Base-by-base conservation (phyloP, 2,329 filamentous ascomycete species). In the Endoconidiophora laricicola region DNA sequence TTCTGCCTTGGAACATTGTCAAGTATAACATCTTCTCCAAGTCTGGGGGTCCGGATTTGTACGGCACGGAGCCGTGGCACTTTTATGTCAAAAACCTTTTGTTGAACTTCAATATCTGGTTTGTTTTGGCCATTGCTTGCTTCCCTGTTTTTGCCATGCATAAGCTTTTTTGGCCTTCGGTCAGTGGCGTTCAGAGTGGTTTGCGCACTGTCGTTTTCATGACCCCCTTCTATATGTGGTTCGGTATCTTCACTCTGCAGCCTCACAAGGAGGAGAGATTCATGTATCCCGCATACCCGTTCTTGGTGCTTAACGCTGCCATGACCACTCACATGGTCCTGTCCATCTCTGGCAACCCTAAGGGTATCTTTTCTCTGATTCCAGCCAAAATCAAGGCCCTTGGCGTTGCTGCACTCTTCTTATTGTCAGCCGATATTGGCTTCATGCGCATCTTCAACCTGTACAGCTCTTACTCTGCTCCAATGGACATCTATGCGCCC, bases 231-330 rank as follows among this genome's bases (percentile, higher is more conserved):
- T 98, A 96, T 62, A 73, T 95, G 60, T 98, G 91, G 91, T 73
- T 98, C 24, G 76, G 67, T 3, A 91, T 96, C 55, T 96, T 98
- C 66, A 90, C 85, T 0, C 62, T 83, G 6, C 91, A 98, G 61
- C 86, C 91, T 14, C 91, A 98, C 67, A 98, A 98, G 60, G 91
- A 98, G 63, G 91, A 98, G 65, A 75, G 91, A 5, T 98, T 98
- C 69, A 96, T 98, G 88, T 98, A 94, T 60, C 91, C 91, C 0
- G 84, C 79, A 2, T 98, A 98, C 59, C 91, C 91, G 1, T 86
- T 90, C 55, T 71, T 98, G 37, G 83, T 84, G 0, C 71, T 98
- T 36, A 95, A 94, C 59, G 88, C 88, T 2, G 84, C 90, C 6
- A 74, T 95, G 48, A 76, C 85, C 3, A 68, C 93, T 36, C 87